Conservation (phyloP, 2,329 filamentous ascomycete species). For the Calycina herbarum region DNA sequence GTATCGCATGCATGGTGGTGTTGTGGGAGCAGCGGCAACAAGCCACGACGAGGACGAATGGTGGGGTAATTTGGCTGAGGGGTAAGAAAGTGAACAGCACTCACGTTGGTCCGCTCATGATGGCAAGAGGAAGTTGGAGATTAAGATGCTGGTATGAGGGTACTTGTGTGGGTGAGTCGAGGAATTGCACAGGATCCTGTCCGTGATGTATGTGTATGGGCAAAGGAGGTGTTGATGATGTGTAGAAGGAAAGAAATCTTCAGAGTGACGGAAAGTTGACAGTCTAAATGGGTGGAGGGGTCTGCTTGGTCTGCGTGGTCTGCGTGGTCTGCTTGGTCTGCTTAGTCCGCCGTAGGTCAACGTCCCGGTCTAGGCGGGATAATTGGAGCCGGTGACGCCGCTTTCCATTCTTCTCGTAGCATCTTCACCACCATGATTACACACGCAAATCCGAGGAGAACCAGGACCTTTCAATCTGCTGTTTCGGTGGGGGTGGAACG, state of each 20-base stretch:
- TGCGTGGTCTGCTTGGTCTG: not conserved
- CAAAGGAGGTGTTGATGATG: constrained; percentile 10
- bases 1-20: constrained; percentile 4
- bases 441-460: not conserved
- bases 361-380: constrained; percentile 9
- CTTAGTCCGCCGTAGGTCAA: constrained; percentile 8
- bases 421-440: not conserved
- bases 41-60: constrained; percentile 29
- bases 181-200: constrained; percentile 1
- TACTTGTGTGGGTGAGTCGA: not conserved
- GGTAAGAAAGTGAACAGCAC: constrained; percentile 42
- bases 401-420: not conserved
- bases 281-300: constrained; percentile 11
- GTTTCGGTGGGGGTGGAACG: not conserved
- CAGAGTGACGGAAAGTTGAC: constrained; percentile 10
- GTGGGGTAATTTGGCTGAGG: constrained; percentile 35
- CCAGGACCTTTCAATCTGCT: not conserved
- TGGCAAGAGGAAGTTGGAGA: constrained; percentile 15
- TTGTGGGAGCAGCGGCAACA: not conserved
- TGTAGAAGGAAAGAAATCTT: constrained; percentile 14
- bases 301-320: not conserved
- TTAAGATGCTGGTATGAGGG: not conserved
- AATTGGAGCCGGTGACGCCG: not conserved
- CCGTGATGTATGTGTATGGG: not conserved
- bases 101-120: constrained; percentile 56